Conservation (phyloP, 805 yeast species). For the Phaffomyces antillensis region DNA sequence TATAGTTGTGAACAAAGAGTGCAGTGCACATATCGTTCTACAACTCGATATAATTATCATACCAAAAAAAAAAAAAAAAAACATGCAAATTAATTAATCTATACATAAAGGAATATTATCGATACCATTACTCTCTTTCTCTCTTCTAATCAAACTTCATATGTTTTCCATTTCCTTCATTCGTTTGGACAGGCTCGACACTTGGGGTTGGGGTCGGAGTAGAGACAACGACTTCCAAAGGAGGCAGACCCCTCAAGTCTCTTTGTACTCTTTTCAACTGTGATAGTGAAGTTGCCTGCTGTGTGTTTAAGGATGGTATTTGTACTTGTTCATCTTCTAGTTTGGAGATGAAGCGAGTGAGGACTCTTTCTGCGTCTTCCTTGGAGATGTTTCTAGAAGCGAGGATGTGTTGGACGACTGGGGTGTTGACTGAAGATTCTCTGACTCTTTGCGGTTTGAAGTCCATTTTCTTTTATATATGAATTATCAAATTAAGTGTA, state of each 20-base stretch:
- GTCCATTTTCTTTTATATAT: no score
- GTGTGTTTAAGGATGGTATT: background rate
- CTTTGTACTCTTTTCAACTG: constrained; percentile 72
- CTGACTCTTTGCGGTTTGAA: constrained; percentile 14
- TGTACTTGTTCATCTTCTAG: constrained; percentile 16
- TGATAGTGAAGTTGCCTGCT: constrained; percentile 29
- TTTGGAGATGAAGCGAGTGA: constrained; percentile 35
- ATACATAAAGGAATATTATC: background rate
- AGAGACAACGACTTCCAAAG: constrained; percentile 26
- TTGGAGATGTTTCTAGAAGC: constrained; percentile 24
- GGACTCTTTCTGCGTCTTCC: constrained; percentile 38
- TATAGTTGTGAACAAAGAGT: no score
- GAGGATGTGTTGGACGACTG: constrained; percentile 16
- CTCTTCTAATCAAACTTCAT: background rate
- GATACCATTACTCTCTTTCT: no score
- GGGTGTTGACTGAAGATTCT: constrained; percentile 20
- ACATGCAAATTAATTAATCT: background rate
- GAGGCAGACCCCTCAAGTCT: constrained; percentile 76
- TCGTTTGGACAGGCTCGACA: background rate
- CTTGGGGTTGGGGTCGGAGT: constrained; percentile 3
- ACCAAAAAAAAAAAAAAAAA: no score
- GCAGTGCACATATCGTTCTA: no score
- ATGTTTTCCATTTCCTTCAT: background rate
- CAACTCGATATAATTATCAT: no score
- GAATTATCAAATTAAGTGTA: no score